A percentile compares a stretch with the other conserved stretches of the same genome.
phyloP scores from a whole-genome alignment of 2,329 filamentous ascomycete genomes.

The Myriangium duriaei region DNA sequence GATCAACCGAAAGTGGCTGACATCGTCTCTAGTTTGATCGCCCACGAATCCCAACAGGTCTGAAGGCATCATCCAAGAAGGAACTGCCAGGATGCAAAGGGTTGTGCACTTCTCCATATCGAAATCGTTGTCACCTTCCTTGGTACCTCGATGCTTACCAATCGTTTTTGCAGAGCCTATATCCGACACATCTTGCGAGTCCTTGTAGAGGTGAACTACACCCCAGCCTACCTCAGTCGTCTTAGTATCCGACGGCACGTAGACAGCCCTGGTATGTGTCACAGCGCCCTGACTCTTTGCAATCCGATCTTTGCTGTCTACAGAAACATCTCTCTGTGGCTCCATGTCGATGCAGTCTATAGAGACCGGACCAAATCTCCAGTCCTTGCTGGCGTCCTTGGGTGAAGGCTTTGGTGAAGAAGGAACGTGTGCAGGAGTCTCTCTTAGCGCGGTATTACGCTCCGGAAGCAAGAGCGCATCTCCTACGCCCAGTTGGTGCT shows the following conservation, averaged over 20 bases:
- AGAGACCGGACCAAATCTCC: constrained; percentile 67
- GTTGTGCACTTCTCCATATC: constrained; percentile 64
- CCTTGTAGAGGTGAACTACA: constrained; percentile 85
- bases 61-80: constrained; percentile 80
- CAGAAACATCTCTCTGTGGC: constrained; percentile 17
- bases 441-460: constrained; percentile 24
- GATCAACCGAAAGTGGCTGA: constrained; percentile 91
- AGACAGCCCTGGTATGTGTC: constrained; percentile 69
- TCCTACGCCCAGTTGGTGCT: constrained; percentile 17
- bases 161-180: constrained; percentile 27
- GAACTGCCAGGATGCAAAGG: constrained; percentile 85
- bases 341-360: constrained; percentile 73
- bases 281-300: constrained; percentile 33
- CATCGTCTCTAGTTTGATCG: constrained; percentile 69
- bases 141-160: constrained; percentile 33
- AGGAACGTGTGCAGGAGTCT: constrained; percentile 21
- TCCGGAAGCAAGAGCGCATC: constrained; percentile 24
- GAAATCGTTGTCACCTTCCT: constrained; percentile 21
- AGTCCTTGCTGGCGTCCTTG: constrained; percentile 50
- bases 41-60: constrained; percentile 89
- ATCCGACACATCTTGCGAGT: constrained; percentile 59
- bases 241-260: constrained; percentile 54
- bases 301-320: constrained; percentile 20
- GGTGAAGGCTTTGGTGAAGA: constrained; percentile 27
- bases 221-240: constrained; percentile 80